phyloP scores from a whole-genome alignment of 2,329 filamentous ascomycete species.

The Colletotrichum sp. region DNA sequence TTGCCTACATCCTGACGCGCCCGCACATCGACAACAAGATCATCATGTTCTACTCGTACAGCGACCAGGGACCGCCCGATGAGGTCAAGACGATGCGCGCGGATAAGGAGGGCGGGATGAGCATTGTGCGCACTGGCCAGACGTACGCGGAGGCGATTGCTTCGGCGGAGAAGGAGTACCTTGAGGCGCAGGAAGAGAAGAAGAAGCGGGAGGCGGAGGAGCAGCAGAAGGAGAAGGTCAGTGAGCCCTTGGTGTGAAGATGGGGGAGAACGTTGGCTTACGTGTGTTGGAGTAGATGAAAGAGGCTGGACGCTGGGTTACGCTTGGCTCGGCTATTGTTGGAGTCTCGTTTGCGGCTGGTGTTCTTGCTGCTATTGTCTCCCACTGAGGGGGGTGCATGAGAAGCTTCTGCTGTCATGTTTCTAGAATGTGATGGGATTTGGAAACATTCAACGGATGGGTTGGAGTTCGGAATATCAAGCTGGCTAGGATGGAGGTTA shows the following conservation, averaged over 20 bases:
- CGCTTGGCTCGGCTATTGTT: background rate
- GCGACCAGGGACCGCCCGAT: background rate
- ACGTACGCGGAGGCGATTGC: background rate
- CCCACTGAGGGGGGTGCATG: accelerated
- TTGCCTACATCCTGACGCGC: background rate
- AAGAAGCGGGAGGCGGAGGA: accelerated
- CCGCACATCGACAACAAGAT: background rate
- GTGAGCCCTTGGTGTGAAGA: background rate
- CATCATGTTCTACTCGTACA: background rate
- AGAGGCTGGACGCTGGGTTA: background rate
- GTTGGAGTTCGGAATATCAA: background rate
- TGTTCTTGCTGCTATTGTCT: background rate
- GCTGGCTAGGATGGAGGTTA: accelerated
- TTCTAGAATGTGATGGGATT: background rate
- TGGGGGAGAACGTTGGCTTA: accelerated
- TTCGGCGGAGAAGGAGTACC: background rate
- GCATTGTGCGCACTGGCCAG: background rate
- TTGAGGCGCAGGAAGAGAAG: background rate
- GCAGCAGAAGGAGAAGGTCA: background rate
- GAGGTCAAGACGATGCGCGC: background rate
- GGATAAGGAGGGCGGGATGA: background rate
- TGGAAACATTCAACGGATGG: background rate
- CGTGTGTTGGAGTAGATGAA: background rate
- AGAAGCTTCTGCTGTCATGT: background rate
- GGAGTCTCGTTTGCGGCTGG: background rate